Percentiles rank a stretch among this genome's conserved stretches.
phyloP scores from a whole-genome alignment of 129 eudicot genomes.

The Deinandra increscens region DNA sequence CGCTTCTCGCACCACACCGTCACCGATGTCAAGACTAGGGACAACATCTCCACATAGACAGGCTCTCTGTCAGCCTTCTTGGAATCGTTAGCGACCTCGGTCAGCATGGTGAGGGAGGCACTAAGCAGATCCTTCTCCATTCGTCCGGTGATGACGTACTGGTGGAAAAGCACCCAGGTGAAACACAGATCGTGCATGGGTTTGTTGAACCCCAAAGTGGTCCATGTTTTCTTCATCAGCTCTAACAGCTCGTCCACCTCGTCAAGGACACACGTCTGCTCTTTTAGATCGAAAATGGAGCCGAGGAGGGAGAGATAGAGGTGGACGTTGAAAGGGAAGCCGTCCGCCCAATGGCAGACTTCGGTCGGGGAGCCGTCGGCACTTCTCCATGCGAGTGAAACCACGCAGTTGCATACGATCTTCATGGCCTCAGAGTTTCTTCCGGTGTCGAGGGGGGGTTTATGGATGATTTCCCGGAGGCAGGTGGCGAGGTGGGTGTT shows the following conservation, averaged over 20 bases:
- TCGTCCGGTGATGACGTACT: slow-evolving; percentile 61
- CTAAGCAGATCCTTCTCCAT: slow-evolving; percentile 69
- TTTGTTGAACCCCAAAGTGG: slow-evolving; percentile 58
- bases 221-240: slow-evolving; percentile 91
- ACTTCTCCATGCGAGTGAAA: slow-evolving; percentile 81
- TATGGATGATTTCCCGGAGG: slow-evolving; percentile 42
- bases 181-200: slow-evolving; percentile 77
- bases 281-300: slow-evolving; percentile 67
- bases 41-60: slow-evolving; percentile 55
- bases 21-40: slow-evolving; percentile 42
- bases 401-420: slow-evolving; percentile 48
- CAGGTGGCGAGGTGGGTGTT: slow-evolving; percentile 37
- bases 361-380: slow-evolving; percentile 49
- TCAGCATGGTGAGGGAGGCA: slow-evolving; percentile 67
- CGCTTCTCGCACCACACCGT: slow-evolving; percentile 66
- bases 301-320: slow-evolving; percentile 57
- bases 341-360: slow-evolving; percentile 93
- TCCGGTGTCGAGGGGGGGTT: slow-evolving; percentile 58
- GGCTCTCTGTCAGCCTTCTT: slow-evolving; percentile 65
- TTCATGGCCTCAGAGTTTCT: slow-evolving; percentile 71
- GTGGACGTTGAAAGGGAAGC: slow-evolving; percentile 71
- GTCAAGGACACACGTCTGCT: slow-evolving; percentile 66
- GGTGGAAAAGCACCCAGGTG: slow-evolving; percentile 80
- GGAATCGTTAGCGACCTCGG: slow-evolving; percentile 79
- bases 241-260: slow-evolving; percentile 83